phyloP scores from a whole-genome alignment of 2,329 filamentous ascomycete species.

The Penicillium sp. region DNA sequence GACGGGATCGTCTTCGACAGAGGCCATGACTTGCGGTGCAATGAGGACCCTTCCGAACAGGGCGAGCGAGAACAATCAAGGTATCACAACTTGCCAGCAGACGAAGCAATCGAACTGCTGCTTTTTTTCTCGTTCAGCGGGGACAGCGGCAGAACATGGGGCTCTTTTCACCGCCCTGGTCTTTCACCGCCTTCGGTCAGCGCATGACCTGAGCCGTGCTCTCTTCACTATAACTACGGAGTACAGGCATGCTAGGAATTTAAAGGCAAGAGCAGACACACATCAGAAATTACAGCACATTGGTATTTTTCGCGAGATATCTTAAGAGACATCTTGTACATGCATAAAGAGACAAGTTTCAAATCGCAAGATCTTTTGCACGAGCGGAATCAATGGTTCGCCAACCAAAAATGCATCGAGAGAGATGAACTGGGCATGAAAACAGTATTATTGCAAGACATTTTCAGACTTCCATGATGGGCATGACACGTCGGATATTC shows the following conservation, averaged over 20 bases:
- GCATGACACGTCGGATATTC: conserved; percentile 21
- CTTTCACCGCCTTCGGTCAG: no score
- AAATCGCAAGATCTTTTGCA: conserved; percentile 12
- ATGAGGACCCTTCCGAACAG: background rate
- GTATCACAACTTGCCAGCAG: background rate
- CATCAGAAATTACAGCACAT: no score
- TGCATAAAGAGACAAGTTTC: no score
- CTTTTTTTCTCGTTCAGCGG: conserved; percentile 12
- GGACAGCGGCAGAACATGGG: conserved; percentile 5
- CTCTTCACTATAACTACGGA: no score
- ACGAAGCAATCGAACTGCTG: background rate
- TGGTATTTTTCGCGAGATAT: no score
- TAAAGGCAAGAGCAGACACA: no score
- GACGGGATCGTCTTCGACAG: conserved; percentile 55
- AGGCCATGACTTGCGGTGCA: conserved; percentile 10
- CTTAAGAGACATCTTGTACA: no score
- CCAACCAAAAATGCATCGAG: conserved; percentile 18
- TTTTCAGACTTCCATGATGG: conserved; percentile 15
- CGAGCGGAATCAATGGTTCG: conserved; percentile 15
- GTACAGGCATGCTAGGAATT: no score
- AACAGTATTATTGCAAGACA: conserved; percentile 11
- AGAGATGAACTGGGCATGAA: conserved; percentile 8
- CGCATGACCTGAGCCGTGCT: no score
- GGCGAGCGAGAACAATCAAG: background rate
- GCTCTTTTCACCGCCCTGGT: no score